Evolutionary conservation across 441 rosid species (phyloP), one percentile per base, ranked within the genome.

Genomic region (Omphalea diandra): DNA sequence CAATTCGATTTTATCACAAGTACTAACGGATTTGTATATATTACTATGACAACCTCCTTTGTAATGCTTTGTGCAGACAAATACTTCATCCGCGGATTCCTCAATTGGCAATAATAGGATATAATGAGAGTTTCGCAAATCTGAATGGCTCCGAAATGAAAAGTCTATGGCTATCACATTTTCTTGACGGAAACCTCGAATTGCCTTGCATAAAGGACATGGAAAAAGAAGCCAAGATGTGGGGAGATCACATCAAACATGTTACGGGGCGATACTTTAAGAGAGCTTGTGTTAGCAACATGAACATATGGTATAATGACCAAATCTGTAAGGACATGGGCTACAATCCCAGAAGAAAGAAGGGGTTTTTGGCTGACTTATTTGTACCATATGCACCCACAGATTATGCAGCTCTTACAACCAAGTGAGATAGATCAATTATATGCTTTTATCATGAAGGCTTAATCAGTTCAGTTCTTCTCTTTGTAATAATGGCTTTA

Each of bases 91-190:
- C 81, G 0, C 33, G 38, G n/a, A 80, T 80, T 35, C 84, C 86
- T 24, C 84, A 83, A 36, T 71, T 80, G 50, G 82, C 84, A 5
- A 67, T 80, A 18, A 55, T 83, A 0, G 83, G 84, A 70, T 79
- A 50, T 56, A 74, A 75, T 1, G 75, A 78, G 44, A 78, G 76
- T 63, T 0, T 58, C 11, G 1, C 82, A 1, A 68, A 66, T 33
- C 17, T 78, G 67, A 72, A 24, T 55, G 67, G 76, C 33, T 74
- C 75, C 0, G 81, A 83, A 52, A 41, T 83, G 47, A 76, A 72
- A 73, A 32, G 80, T 29, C 32, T 63, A 60, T 83, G 84, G 83
- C 68, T 81, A 56, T 66, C 75, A 20, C 75, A 81, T 58, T 77
- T 76, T 67, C 75, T 79, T 0, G 77, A 77, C 53, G 77, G 69